These are phyloP conservation scores for Raffaelea ambrosiae DNA, from an alignment of 2,329 filamentous ascomycete species.

Conservation along the genomic window DNA sequence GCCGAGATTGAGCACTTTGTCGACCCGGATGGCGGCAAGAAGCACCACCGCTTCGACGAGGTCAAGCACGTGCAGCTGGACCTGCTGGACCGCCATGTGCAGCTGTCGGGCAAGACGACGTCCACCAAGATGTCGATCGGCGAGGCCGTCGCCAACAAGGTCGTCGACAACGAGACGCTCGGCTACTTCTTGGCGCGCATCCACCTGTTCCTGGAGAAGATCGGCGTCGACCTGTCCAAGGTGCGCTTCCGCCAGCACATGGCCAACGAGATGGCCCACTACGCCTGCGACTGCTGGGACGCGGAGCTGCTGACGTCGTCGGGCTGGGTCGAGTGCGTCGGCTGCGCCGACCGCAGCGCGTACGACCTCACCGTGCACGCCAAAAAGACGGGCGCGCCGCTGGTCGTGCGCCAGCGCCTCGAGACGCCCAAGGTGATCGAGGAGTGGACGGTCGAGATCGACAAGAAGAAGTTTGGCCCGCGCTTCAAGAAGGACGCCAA, in stretches of 20 bases:
- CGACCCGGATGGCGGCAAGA: constrained; percentile 90
- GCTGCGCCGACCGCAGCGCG: constrained; percentile 79
- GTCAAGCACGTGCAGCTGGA: constrained; percentile 67
- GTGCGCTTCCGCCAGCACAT: constrained; percentile 97
- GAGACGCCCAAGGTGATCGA: constrained; percentile 71
- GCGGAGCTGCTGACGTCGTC: constrained; percentile 85
- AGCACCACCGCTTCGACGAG: constrained; percentile 79
- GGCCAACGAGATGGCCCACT: constrained; percentile 72
- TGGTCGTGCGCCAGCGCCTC: constrained; percentile 76
- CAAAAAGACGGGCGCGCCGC: constrained; percentile 80
- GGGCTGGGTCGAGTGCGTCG: constrained; percentile 97
- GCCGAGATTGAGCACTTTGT: constrained; percentile 99
- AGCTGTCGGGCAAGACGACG: constrained; percentile 76
- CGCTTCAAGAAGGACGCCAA: constrained; percentile 93
- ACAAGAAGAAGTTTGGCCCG: constrained; percentile 95
- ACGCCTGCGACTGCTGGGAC: constrained; percentile 96
- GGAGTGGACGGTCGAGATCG: constrained; percentile 79
- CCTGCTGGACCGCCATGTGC: constrained; percentile 75
- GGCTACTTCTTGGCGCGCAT: constrained; percentile 97
- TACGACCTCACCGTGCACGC: constrained; percentile 90
- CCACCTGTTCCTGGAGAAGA: constrained; percentile 77
- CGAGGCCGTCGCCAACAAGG: constrained; percentile 69
- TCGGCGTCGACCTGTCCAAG: constrained; percentile 81
- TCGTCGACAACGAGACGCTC: constrained; percentile 95
- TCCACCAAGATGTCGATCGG: constrained; percentile 69